These are phyloP conservation scores for Rutstroemia sp. DNA, from an alignment of 2,329 filamentous ascomycete species.

Conservation along the genomic window DNA sequence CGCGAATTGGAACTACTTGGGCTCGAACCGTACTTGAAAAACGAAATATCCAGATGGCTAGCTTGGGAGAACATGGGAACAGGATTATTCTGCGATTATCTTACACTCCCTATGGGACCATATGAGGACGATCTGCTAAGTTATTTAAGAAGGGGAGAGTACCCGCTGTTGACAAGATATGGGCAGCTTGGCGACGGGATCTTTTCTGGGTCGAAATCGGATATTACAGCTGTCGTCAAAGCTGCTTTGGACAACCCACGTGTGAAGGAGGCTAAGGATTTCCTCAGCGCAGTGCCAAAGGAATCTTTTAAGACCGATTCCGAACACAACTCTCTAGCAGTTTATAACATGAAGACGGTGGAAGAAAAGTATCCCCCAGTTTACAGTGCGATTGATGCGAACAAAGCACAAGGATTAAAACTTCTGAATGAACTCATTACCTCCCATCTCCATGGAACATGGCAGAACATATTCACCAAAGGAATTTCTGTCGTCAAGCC, in stretches of 20 bases:
- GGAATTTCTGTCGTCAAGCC: constrained; percentile 82
- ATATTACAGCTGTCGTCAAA: constrained; percentile 57
- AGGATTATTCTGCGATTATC: constrained; percentile 71
- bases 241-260: constrained; percentile 49
- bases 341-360: constrained; percentile 62
- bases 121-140: constrained; percentile 65
- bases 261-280: constrained; percentile 48
- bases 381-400: constrained; percentile 50
- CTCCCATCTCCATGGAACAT: constrained; percentile 75
- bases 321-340: constrained; percentile 62
- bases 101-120: constrained; percentile 76
- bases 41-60: constrained; percentile 75
- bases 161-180: constrained; percentile 66
- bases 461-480: constrained; percentile 69
- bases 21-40: constrained; percentile 55
- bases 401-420: constrained; percentile 52
- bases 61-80: constrained; percentile 89
- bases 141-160: constrained; percentile 69
- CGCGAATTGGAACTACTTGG: constrained; percentile 56
- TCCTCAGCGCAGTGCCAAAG: constrained; percentile 54
- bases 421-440: constrained; percentile 71
- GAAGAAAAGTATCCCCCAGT: constrained; percentile 60
- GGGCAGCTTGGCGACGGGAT: constrained; percentile 64
- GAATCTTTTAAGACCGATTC: constrained; percentile 59
- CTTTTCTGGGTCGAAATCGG: constrained; percentile 60